Conservation (phyloP, 1,284 basidiomycete genomes). For the Boletus smithii region DNA sequence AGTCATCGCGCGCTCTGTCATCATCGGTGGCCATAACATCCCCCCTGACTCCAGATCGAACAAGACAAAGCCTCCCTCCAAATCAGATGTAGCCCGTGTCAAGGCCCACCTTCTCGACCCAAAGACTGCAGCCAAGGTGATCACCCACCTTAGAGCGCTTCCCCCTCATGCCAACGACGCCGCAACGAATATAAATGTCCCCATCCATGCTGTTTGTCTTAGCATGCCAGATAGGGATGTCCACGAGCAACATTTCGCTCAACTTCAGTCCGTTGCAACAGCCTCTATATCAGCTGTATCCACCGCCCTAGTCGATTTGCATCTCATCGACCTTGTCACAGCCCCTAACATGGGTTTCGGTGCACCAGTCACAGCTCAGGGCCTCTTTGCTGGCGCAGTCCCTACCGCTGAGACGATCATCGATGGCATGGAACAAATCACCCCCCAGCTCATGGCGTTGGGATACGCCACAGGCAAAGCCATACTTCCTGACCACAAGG, state of each 20-base stretch:
- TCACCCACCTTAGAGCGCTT: slow-evolving; percentile 60
- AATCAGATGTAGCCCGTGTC: slow-evolving; percentile 58
- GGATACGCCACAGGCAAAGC: slow-evolving; percentile 71
- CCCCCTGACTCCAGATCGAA: slow-evolving; percentile 27
- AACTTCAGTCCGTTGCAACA: slow-evolving; percentile 42
- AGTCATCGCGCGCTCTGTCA: slow-evolving; percentile 58
- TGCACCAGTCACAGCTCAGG: slow-evolving; percentile 50
- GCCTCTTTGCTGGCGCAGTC: slow-evolving; percentile 66
- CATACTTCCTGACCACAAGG: slow-evolving; percentile 65
- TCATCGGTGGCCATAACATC: slow-evolving; percentile 51
- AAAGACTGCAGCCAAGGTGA: slow-evolving; percentile 65
- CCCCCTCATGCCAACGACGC: slow-evolving; percentile 29
- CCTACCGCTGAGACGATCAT: slow-evolving; percentile 71
- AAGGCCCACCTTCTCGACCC: slow-evolving; percentile 67
- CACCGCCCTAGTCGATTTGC: slow-evolving; percentile 51
- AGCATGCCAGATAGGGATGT: slow-evolving; percentile 58
- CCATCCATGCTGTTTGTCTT: slow-evolving; percentile 76
- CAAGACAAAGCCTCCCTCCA: slow-evolving; percentile 41
- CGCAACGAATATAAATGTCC: slow-evolving; percentile 30
- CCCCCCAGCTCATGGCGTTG: slow-evolving; percentile 71
- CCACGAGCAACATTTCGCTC: slow-evolving; percentile 52
- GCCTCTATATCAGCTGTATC: slow-evolving; percentile 51
- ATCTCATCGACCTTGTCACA: slow-evolving; percentile 53
- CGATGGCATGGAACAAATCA: slow-evolving; percentile 64
- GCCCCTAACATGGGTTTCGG: slow-evolving; percentile 60